Evolutionary conservation across 208 protist species (phyloP), one percentile per base, ranked within the genome.

Genomic region (Leptomonas pyrrhocoris): DNA sequence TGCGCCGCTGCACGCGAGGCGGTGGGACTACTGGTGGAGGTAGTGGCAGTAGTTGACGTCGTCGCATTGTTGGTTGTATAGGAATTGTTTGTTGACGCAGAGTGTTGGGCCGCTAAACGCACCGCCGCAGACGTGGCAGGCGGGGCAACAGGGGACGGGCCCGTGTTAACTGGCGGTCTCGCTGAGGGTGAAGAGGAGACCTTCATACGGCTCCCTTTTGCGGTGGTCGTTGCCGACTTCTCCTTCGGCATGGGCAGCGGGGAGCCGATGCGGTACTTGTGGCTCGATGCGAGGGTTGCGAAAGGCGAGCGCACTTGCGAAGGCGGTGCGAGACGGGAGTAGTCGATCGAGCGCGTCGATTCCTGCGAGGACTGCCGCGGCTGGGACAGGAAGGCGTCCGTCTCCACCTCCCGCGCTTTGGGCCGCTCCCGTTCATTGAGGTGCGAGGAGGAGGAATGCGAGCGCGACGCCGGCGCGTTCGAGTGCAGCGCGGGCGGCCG

Each of bases 241-340:
- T 81, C 73, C 65, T 83, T 89, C 16, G 70, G 31, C 21, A 80
- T 43, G 15, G 90, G 90, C 38, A 92, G 78, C n/a, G 90, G 90
- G 2, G 90, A 95, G 1, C 90, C 90, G 46, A 93, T 95, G 42
- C 90, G 84, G 74, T 89, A 90, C 66, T 89, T 88, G 71, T 90
- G 82, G 30, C 77, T 88, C 18, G 90, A 93, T 11, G 82, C 81
- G 27, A 95, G 81, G 12, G 79, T 75, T 1, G 89, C 83, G 48
- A 88, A 89, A 6, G 89, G 85, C 5, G 85, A 91, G 21, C 84
- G 79, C 27, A 64, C 62, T 25, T 54, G 74, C 53, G 59, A 45
- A 11, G 80, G 84, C 25, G 80, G 77, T 0, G 77, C 81, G 11
- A 89, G 55, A 6, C 83, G 79, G 50, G 77, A 73, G 56, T 85